Conservation (phyloP, 169 alveolate species). For the Toxoplasma gondii region DNA sequence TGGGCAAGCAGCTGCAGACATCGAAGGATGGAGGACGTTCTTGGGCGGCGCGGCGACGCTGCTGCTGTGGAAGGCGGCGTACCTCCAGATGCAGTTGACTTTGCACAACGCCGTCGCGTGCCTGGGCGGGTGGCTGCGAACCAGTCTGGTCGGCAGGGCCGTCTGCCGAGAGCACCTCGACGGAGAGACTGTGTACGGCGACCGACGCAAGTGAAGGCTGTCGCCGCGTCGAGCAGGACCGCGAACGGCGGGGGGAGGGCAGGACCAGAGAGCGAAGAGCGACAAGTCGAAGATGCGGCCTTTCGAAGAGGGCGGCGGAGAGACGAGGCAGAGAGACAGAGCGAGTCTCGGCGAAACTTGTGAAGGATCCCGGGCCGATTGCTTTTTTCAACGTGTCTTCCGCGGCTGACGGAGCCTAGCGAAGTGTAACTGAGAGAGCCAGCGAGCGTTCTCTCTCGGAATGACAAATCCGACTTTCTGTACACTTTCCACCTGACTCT, state of each 20-base stretch:
- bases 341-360: too few relatives aligned
- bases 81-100: constrained; percentile 32
- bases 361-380: too few relatives aligned
- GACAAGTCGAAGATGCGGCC: neutral
- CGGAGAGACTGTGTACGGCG: neutral
- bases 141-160: neutral
- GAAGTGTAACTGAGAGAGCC: too few relatives aligned
- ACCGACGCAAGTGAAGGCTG: neutral
- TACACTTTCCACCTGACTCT: too few relatives aligned
- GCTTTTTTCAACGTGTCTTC: too few relatives aligned
- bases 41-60: constrained; percentile 43
- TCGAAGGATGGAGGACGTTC: constrained; percentile 9
- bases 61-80: constrained; percentile 48
- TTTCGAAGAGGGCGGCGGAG: neutral
- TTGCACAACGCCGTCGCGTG: neutral
- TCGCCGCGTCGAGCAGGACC: neutral
- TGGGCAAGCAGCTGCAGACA: constrained; percentile 37
- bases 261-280: neutral
- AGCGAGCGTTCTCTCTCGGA: too few relatives aligned
- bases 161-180: neutral
- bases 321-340: neutral
- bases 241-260: neutral
- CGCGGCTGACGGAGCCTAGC: too few relatives aligned
- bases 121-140: constrained; percentile 19
- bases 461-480: too few relatives aligned